Evolutionary conservation across 2,329 filamentous ascomycete genomes (phyloP).

Genomic region (Fusarium sp.): DNA sequence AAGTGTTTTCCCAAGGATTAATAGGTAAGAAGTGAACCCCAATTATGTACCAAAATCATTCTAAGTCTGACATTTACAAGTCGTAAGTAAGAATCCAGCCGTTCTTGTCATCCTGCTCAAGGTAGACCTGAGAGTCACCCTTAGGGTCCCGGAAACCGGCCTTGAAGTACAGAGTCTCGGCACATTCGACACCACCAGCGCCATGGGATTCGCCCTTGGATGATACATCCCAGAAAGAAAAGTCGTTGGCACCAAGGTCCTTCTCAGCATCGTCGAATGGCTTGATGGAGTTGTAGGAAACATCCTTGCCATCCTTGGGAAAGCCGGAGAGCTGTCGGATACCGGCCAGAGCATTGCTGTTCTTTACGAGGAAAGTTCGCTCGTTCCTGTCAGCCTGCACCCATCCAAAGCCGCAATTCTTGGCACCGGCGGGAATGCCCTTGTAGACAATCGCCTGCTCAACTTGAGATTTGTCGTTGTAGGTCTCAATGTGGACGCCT

Average conservation of each 20-base stretch:
- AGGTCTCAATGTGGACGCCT: slow-evolving; percentile 46
- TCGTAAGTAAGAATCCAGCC: slow-evolving; percentile 47
- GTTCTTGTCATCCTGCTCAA: slow-evolving; percentile 52
- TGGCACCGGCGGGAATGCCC: slow-evolving; percentile 50
- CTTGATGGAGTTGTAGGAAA: slow-evolving; percentile 46
- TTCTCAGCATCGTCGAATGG: slow-evolving; percentile 40
- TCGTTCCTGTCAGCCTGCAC: slow-evolving; percentile 54
- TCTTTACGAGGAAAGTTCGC: slow-evolving; percentile 56
- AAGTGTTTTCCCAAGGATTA: not conserved
- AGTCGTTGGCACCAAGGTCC: slow-evolving; percentile 45
- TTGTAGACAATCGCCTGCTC: slow-evolving; percentile 55
- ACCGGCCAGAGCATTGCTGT: slow-evolving; percentile 43
- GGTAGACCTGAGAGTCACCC: slow-evolving; percentile 48
- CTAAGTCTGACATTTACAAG: not conserved
- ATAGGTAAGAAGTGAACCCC: not conserved
- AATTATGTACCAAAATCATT: not conserved
- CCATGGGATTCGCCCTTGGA: slow-evolving; percentile 32
- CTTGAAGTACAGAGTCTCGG: slow-evolving; percentile 49
- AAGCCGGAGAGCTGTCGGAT: slow-evolving; percentile 47
- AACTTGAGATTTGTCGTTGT: slow-evolving; percentile 39
- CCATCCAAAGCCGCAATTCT: slow-evolving; percentile 51
- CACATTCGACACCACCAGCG: slow-evolving; percentile 47
- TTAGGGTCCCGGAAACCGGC: slow-evolving; percentile 40
- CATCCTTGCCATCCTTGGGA: slow-evolving; percentile 28
- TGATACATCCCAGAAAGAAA: slow-evolving; percentile 50